Percentiles rank a stretch among this genome's conserved stretches.
These are phyloP conservation scores for Tulasnella sp. DNA, from an alignment of 768 basidiomycete species.

Conservation along the genomic window DNA sequence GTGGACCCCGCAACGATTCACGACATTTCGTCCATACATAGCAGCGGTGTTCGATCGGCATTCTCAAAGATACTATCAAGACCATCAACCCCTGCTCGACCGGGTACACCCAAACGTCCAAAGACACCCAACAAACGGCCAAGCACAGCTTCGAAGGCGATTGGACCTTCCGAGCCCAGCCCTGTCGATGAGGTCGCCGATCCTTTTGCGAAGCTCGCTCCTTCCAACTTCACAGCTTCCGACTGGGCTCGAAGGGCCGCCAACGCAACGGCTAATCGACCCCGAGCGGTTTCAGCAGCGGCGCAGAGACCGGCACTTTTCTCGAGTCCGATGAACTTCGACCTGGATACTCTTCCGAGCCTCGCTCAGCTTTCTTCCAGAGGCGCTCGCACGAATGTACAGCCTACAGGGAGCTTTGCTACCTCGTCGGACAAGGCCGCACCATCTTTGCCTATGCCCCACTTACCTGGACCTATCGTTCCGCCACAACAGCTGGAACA, in stretches of 20 bases:
- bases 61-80: background rate
- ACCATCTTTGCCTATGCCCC: background rate
- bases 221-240: background rate
- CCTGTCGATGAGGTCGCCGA: background rate
- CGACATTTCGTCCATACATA: background rate
- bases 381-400: background rate
- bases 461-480: background rate
- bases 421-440: background rate
- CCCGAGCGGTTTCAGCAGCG: background rate
- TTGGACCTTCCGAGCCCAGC: background rate
- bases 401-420: background rate
- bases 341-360: background rate
- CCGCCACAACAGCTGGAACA: constrained; percentile 9
- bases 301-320: background rate
- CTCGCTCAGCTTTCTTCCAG: background rate
- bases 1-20: background rate
- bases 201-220: background rate
- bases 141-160: background rate
- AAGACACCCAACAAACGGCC: background rate
- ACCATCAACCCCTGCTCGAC: background rate
- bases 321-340: background rate
- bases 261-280: background rate
- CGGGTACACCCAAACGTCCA: constrained; percentile 7
- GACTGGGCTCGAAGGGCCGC: background rate
- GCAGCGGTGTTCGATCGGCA: background rate